phyloP scores from a whole-genome alignment of 441 rosid genomes.

The Theobroma grandiflorum region DNA sequence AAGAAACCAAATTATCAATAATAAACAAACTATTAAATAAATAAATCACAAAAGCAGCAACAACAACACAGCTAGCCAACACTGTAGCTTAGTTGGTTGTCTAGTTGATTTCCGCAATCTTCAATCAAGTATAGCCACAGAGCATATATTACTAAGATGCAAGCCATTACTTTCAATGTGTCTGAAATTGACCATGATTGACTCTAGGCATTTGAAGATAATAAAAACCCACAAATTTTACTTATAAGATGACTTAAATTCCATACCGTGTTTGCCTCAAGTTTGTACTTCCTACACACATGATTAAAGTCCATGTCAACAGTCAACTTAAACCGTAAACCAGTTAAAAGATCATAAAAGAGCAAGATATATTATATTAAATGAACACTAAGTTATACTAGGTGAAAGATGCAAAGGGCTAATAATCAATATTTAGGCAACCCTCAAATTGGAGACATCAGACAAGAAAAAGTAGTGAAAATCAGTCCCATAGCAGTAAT shows the following conservation, averaged over 20 bases:
- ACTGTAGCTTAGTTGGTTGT: neutral
- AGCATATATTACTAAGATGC: neutral
- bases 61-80: neutral
- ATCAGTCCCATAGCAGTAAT: neutral
- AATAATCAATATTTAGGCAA: neutral
- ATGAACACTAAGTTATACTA: neutral
- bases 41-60: conserved; percentile 8
- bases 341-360: neutral
- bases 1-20: neutral
- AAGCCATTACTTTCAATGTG: neutral
- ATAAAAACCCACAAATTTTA: neutral
- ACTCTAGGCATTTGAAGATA: neutral
- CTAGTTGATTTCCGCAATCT: neutral
- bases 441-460: conserved; percentile 16
- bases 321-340: conserved; percentile 2
- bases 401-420: neutral
- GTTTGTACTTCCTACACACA: conserved; percentile 3
- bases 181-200: neutral
- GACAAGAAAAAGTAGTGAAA: neutral
- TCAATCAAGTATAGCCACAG: neutral
- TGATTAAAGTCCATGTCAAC: conserved; percentile 13
- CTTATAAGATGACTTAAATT: neutral
- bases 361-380: neutral
- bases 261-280: neutral
- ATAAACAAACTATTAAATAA: neutral